Conservation (phyloP, 805 yeast species). For the Saccharomycodes ludwigii region DNA sequence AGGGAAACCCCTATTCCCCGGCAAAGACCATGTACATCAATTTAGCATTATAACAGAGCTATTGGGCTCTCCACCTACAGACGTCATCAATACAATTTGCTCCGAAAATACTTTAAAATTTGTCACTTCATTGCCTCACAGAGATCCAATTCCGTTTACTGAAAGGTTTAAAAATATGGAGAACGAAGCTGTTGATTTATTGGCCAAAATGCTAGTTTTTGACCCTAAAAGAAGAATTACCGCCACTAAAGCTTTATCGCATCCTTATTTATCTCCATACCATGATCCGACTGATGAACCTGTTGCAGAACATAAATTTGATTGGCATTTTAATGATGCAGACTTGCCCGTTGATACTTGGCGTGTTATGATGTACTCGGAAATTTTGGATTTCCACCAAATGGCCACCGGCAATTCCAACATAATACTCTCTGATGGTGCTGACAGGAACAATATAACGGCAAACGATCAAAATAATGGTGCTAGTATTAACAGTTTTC, state of each 20-base stretch:
- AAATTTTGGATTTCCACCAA: slow-evolving; percentile 91
- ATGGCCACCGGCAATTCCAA: slow-evolving; percentile 21
- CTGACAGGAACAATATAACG: slow-evolving; percentile 22
- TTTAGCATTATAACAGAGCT: slow-evolving; percentile 93
- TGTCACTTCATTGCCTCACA: slow-evolving; percentile 83
- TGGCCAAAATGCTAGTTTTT: slow-evolving; percentile 83
- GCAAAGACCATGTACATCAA: slow-evolving; percentile 97
- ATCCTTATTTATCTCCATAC: slow-evolving; percentile 86
- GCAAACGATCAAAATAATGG: no score
- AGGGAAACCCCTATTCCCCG: slow-evolving; percentile 94
- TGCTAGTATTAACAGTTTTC: no score
- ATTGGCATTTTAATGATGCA: slow-evolving; percentile 97
- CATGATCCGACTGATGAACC: slow-evolving; percentile 99
- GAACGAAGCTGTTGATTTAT: slow-evolving; percentile 76
- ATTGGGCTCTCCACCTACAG: slow-evolving; percentile 91
- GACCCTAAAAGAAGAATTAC: slow-evolving; percentile 92
- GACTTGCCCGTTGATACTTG: slow-evolving; percentile 96
- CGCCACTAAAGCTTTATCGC: slow-evolving; percentile 81
- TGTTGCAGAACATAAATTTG: slow-evolving; percentile 80
- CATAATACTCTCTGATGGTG: no score
- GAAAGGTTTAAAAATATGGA: slow-evolving; percentile 72
- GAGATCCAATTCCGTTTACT: slow-evolving; percentile 82
- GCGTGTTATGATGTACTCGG: slow-evolving; percentile 99
- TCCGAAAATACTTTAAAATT: slow-evolving; percentile 90
- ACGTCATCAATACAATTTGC: slow-evolving; percentile 91